Base-by-base conservation (phyloP, 2,329 filamentous ascomycete species). In the Colletotrichum salicis region DNA sequence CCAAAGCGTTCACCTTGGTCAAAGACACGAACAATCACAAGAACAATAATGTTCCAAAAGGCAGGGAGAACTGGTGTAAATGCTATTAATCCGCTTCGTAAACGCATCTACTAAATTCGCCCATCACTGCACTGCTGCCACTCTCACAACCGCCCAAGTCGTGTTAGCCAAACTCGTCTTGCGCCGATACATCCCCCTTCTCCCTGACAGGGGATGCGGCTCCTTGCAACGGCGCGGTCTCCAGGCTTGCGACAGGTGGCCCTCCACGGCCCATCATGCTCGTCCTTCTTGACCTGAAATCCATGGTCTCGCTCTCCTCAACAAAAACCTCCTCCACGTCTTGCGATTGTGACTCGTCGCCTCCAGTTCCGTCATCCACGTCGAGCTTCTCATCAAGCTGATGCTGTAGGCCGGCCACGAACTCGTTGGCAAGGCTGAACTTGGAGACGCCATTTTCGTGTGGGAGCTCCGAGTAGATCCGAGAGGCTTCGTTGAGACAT, bases 401-500 rank as follows among this genome's bases (percentile, higher is more conserved):
- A 61, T 83, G 82, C 64, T 90, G 84, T 59, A 92, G 81, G 2
- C 82, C 82, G 12, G 84, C 80, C 76, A 91, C 82, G 71, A 89
- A 89, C 3, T 84, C 83, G 67, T 83, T 86, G 0, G 90, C 90
- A 11, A 79, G 76, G 0, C 75, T 78, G 71, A 90, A 91, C 35
- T 84, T 83, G 65, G 84, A 80, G 57, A 91, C 85, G 31, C 87
- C 89, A 15, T 87, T 82, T 62, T 86, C 84, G 60, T 84, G 80
- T 2, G 85, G 82, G 24, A 90, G 79, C 13, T 84, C 81, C 7
- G 84, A 82, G 77, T 91, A 92, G 76, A 86, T 87, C 60, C 80
- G 83, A 33, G 84, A 82, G 3, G 94, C 94, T 74, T 93, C 90
- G 60, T 93, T 90, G 1, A 98, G 87, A 74, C 93, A 94, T 70